Evolutionary conservation across 352 stramenopile genomes (phyloP).

Genomic region (Pythium monospermum): DNA sequence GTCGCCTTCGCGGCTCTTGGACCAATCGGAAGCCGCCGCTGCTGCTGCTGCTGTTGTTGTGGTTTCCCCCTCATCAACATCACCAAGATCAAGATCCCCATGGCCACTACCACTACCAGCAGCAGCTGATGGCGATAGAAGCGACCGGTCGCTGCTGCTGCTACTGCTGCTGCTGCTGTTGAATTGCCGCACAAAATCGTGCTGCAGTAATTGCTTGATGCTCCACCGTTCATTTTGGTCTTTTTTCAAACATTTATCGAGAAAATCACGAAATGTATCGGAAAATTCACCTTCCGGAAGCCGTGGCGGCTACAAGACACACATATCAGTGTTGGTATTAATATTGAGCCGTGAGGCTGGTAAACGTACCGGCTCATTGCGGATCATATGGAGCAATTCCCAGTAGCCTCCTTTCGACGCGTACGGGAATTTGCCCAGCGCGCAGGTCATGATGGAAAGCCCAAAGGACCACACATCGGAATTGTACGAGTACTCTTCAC

Average conservation of each 20-base stretch:
- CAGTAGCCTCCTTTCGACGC: constrained; percentile 85
- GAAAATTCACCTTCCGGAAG: constrained; percentile 74
- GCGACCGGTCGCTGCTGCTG: constrained; percentile 1
- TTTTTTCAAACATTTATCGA: constrained; percentile 78
- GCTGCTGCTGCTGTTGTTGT: constrained; percentile 16
- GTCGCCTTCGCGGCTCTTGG: constrained; percentile 7
- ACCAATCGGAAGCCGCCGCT: constrained; percentile 20
- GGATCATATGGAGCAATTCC: constrained; percentile 87
- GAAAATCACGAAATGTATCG: constrained; percentile 65
- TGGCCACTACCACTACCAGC: no score
- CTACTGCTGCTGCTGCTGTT: background rate
- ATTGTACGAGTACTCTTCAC: constrained; percentile 86
- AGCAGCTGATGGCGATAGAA: background rate
- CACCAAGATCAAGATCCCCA: constrained; percentile 27
- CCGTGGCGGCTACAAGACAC: constrained; percentile 37
- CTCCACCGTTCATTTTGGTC: constrained; percentile 77
- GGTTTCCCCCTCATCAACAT: constrained; percentile 24
- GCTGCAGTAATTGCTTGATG: constrained; percentile 68
- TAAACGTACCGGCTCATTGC: constrained; percentile 61
- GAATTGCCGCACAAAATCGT: constrained; percentile 61
- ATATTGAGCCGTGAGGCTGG: background rate
- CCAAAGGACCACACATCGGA: constrained; percentile 86
- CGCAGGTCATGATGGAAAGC: constrained; percentile 87
- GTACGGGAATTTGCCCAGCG: constrained; percentile 86
- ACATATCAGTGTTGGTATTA: background rate